Percentiles rank a stretch among this genome's conserved stretches.
Conservation (phyloP, 805 yeast genomes). For the Kazachstania martiniae region DNA sequence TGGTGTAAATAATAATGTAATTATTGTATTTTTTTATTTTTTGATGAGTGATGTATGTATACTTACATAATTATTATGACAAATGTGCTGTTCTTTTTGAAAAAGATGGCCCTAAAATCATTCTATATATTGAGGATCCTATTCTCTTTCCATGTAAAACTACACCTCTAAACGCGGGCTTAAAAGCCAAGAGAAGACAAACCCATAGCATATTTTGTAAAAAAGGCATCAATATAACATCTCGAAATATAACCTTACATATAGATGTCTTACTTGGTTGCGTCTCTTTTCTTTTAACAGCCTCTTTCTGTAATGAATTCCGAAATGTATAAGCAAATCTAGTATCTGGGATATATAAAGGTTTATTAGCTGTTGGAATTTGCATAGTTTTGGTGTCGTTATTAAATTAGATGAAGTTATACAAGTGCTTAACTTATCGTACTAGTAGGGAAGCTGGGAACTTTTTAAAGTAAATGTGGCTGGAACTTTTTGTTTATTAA, state of each 20-base stretch:
- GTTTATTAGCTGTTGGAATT: background rate
- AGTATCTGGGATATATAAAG: slow-evolving; percentile 44
- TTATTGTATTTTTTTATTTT: no score
- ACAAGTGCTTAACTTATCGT: no score
- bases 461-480: no score
- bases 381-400: no score
- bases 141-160: slow-evolving; percentile 18
- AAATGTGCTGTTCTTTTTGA: background rate
- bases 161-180: slow-evolving; percentile 27
- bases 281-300: slow-evolving; percentile 12
- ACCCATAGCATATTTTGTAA: slow-evolving; percentile 42
- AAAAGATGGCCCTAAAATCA: background rate
- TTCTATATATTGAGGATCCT: slow-evolving; percentile 14
- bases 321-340: slow-evolving; percentile 56
- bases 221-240: slow-evolving; percentile 43
- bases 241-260: slow-evolving; percentile 37
- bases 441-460: no score
- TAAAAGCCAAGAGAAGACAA: slow-evolving; percentile 29
- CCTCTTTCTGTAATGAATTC: slow-evolving; percentile 27
- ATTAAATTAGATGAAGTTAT: no score
- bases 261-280: slow-evolving; percentile 9
- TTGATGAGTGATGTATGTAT: background rate
- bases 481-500: no score
- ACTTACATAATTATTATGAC: background rate
- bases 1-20: no score